phyloP scores from a whole-genome alignment of 257 asterid species.

The Solanum commersonii region DNA sequence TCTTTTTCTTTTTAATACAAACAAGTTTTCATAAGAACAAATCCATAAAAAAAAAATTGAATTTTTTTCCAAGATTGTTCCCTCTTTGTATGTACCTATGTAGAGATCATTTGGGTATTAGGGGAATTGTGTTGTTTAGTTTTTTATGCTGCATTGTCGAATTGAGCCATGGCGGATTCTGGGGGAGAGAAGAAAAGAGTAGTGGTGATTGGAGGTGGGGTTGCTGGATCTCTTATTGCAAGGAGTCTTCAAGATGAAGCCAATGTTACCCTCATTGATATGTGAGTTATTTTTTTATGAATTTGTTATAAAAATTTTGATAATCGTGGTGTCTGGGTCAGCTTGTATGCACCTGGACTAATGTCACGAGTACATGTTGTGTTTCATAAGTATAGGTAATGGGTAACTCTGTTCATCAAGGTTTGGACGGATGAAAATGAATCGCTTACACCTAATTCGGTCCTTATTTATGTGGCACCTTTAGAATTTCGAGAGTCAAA shows the following conservation, averaged over 20 bases:
- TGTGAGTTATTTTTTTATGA: background rate
- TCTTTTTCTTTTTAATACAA: background rate
- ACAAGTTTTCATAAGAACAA: background rate
- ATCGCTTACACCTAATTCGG: background rate
- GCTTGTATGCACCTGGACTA: background rate
- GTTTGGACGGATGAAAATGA: background rate
- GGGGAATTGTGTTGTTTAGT: background rate
- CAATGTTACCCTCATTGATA: constrained; percentile 6
- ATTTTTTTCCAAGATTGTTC: background rate
- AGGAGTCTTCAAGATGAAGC: constrained; percentile 2
- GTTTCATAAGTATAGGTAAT: background rate
- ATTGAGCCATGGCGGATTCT: background rate
- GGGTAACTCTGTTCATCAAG: background rate
- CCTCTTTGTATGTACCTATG: background rate
- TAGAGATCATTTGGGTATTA: background rate
- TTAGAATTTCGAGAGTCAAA: no score
- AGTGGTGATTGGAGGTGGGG: constrained; percentile 14
- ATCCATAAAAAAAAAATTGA: background rate
- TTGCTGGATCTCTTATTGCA: constrained; percentile 12
- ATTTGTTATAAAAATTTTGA: background rate
- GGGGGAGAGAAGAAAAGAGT: background rate
- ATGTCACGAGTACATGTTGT: background rate
- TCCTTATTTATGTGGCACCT: no score
- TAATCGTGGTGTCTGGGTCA: background rate
- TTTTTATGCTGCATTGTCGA: background rate